These are phyloP conservation scores for Pichia sp. DNA, from an alignment of 1,139 yeast species.

Conservation along the genomic window DNA sequence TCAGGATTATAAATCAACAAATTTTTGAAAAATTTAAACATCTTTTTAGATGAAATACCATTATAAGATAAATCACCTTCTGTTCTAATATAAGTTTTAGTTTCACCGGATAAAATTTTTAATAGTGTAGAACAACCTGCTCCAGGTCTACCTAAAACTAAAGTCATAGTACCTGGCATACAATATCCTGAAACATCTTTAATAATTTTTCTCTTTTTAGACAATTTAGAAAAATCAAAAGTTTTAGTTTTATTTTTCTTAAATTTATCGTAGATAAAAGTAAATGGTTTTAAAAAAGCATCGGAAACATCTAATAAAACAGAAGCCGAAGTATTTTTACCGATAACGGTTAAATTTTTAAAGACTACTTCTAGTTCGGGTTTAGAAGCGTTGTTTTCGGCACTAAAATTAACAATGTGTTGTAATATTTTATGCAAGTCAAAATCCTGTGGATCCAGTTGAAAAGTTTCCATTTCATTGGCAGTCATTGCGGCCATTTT, in stretches of 20 bases:
- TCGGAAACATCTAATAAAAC: conserved; percentile 42
- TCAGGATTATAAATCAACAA: conserved; percentile 41
- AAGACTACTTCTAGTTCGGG: conserved; percentile 44
- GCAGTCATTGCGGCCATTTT: conserved; percentile 24
- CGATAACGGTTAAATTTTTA: conserved; percentile 21
- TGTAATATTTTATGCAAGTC: conserved; percentile 32
- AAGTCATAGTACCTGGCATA: conserved; percentile 47
- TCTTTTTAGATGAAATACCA: conserved; percentile 56
- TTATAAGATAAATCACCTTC: conserved; percentile 37
- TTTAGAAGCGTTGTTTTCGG: conserved; percentile 40
- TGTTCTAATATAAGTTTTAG: conserved; percentile 24
- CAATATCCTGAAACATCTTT: conserved; percentile 39
- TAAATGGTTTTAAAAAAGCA: conserved; percentile 31
- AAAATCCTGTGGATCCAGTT: conserved; percentile 27
- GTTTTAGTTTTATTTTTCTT: neutral
- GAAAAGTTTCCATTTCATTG: conserved; percentile 23
- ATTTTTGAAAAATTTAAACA: conserved; percentile 40
- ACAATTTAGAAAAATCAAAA: conserved; percentile 20
- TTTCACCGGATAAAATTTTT: conserved; percentile 33
- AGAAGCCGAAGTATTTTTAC: conserved; percentile 40
- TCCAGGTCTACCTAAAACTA: conserved; percentile 51
- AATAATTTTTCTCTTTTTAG: conserved; percentile 35
- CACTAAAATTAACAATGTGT: conserved; percentile 28
- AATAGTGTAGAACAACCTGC: conserved; percentile 47
- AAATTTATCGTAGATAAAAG: conserved; percentile 26